Evolutionary conservation across 805 yeast species (phyloP).

Genomic region (Yarrowia bubula): DNA sequence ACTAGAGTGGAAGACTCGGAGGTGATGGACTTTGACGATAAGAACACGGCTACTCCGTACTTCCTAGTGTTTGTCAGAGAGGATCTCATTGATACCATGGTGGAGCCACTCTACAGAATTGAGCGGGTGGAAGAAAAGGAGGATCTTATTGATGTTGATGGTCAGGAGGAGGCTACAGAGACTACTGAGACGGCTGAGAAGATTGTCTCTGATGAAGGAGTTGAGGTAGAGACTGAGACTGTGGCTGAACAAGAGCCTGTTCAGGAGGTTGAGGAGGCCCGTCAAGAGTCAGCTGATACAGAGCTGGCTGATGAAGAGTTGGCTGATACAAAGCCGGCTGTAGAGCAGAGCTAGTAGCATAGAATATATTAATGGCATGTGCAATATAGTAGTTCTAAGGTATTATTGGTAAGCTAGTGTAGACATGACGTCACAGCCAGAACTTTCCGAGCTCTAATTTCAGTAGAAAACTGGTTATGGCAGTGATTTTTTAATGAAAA

Average conservation of each 20-base stretch:
- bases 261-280: no score
- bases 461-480: no score
- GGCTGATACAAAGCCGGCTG: no score
- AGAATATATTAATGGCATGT: no score
- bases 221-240: not conserved
- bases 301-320: no score
- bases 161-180: not conserved
- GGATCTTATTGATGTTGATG: constrained; percentile 10
- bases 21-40: constrained; percentile 37
- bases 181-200: not conserved
- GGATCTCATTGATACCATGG: constrained; percentile 45
- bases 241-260: not conserved
- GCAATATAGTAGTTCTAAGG: no score
- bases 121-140: constrained; percentile 5
- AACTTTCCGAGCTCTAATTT: no score
- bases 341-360: no score
- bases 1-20: constrained; percentile 64
- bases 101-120: constrained; percentile 26
- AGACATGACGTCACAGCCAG: no score
- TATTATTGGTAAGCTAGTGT: no score
- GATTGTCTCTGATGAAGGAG: not conserved
- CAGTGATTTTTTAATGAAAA: not conserved
- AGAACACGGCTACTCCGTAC: constrained; percentile 89
- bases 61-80: constrained; percentile 80
- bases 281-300: no score